Percentiles rank a stretch among this genome's conserved stretches.
phyloP scores from a whole-genome alignment of 441 rosid genomes.

The Adansonia rubrostipa region DNA sequence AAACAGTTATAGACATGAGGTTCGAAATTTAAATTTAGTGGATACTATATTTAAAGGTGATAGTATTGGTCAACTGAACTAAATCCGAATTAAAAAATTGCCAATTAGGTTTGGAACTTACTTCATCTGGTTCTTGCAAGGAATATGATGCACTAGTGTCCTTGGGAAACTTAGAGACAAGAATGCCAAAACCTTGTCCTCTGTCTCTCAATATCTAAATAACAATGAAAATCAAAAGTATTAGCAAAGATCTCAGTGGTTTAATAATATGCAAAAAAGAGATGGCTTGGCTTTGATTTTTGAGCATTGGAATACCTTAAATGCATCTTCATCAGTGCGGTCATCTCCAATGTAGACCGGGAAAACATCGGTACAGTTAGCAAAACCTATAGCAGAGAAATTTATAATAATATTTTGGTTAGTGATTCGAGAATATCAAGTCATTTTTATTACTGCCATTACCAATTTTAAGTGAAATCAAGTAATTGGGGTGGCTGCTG shows the following conservation, averaged over 20 bases:
- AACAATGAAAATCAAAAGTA: constrained; percentile 20
- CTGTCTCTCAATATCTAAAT: constrained; percentile 65
- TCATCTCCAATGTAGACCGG: constrained; percentile 88
- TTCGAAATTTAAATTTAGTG: too few species aligned
- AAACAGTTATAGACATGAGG: neutral
- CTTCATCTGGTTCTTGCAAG: constrained; percentile 79
- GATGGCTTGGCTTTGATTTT: neutral
- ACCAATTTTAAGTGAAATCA: neutral
- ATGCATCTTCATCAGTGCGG: constrained; percentile 85
- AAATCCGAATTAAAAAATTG: neutral
- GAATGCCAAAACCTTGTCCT: constrained; percentile 89
- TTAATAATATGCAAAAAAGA: neutral
- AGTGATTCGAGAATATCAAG: constrained; percentile 23
- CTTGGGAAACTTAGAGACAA: constrained; percentile 76
- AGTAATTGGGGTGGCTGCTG: constrained; percentile 22
- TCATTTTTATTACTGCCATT: neutral
- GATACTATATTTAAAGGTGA: too few species aligned
- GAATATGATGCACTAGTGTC: constrained; percentile 79
- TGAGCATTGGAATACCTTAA: constrained; percentile 64
- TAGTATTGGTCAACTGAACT: neutral
- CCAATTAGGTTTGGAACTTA: constrained; percentile 30
- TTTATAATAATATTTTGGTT: neutral
- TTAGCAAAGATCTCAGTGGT: neutral
- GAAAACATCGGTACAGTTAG: constrained; percentile 63
- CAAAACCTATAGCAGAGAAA: constrained; percentile 51